Percentiles rank a stretch among this genome's conserved stretches.
These are phyloP conservation scores for Phytopythium oedochilum DNA, from an alignment of 352 stramenopile species.

Conservation along the genomic window DNA sequence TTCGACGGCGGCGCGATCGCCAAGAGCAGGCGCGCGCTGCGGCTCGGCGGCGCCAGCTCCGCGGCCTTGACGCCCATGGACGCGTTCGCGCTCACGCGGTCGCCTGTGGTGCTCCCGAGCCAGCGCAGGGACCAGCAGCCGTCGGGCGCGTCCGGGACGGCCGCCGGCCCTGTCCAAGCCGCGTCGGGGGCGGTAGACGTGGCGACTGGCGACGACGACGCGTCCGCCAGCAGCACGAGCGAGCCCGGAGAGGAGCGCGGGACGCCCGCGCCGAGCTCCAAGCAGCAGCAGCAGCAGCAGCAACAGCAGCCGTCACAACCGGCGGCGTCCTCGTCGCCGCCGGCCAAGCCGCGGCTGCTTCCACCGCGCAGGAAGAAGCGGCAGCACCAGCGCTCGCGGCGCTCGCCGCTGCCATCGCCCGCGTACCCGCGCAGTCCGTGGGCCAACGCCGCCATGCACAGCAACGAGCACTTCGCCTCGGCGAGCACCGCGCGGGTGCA, in stretches of 20 bases:
- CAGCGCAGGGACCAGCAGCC: conserved; percentile 11
- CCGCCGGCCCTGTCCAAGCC: neutral
- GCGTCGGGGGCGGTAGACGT: neutral
- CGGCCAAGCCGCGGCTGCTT: neutral
- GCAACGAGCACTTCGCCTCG: conserved; percentile 11
- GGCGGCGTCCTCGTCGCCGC: neutral
- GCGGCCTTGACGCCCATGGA: conserved; percentile 41
- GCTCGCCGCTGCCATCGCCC: neutral
- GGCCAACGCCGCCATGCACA: conserved; percentile 5
- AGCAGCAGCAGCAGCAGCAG: conserved; percentile 7
- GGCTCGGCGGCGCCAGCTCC: conserved; percentile 6
- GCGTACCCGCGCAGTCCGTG: neutral
- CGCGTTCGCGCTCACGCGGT: conserved; percentile 45
- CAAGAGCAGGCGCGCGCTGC: conserved; percentile 1
- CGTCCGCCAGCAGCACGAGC: no score
- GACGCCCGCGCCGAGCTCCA: no score
- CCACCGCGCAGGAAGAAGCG: conserved; percentile 19
- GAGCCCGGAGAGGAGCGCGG: no score
- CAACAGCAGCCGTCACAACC: neutral
- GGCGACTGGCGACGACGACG: no score
- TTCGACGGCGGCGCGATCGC: neutral
- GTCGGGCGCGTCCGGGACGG: neutral
- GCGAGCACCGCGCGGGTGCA: conserved; percentile 5
- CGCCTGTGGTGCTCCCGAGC: conserved; percentile 51
- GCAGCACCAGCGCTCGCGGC: conserved; percentile 13